These are phyloP conservation scores for Scedosporium boydii DNA, from an alignment of 2,329 filamentous ascomycete species.

Conservation along the genomic window DNA sequence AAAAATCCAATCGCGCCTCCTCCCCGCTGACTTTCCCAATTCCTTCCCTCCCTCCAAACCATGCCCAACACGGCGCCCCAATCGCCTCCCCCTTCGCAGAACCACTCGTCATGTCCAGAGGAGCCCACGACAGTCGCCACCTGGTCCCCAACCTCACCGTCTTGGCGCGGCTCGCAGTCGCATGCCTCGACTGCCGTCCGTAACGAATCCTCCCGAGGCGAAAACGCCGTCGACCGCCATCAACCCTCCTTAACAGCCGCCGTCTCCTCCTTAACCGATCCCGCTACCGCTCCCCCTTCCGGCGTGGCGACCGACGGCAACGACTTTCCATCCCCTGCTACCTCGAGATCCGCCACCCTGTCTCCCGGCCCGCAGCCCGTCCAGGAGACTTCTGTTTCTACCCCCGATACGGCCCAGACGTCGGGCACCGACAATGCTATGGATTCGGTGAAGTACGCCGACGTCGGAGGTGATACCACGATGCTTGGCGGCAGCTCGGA, in stretches of 20 bases:
- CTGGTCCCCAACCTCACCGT: background rate
- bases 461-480: background rate
- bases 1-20: background rate
- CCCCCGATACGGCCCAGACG: background rate
- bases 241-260: background rate
- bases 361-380: conserved; percentile 30
- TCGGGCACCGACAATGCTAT: conserved; percentile 18
- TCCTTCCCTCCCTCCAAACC: background rate
- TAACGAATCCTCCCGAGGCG: background rate
- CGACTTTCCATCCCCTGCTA: conserved; percentile 9
- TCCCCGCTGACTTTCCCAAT: background rate
- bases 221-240: background rate
- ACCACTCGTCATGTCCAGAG: conserved; percentile 5
- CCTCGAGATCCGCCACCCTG: conserved; percentile 31
- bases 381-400: background rate
- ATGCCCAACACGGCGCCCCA: conserved; percentile 10
- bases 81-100: background rate
- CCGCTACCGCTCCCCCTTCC: background rate
- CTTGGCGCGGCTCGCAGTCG: background rate
- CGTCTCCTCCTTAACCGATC: background rate
- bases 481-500: conserved; percentile 5
- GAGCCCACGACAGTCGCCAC: background rate
- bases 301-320: background rate
- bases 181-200: background rate
- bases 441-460: conserved; percentile 10